A percentile compares a stretch with the other conserved stretches of the same genome.
These are phyloP conservation scores for Myriosclerotinia curreyana DNA, from an alignment of 2,329 filamentous ascomycete genomes.

Conservation along the genomic window DNA sequence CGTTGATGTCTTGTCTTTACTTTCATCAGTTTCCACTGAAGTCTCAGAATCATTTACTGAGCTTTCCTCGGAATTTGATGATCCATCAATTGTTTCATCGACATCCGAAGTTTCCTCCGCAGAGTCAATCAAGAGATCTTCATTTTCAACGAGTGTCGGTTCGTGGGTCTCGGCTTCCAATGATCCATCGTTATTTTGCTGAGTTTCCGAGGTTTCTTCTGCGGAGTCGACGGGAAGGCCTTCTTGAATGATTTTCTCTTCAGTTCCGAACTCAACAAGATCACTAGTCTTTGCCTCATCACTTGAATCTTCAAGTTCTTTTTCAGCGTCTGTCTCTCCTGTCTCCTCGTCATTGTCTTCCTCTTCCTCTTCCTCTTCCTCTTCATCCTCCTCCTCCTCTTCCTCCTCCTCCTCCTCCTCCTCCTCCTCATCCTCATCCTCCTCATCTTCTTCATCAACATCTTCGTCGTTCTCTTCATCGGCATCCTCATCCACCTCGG, in stretches of 20 bases:
- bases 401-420: slow-evolving; percentile 21
- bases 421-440: neutral
- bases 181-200: slow-evolving; percentile 16
- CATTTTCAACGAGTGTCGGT: slow-evolving; percentile 26
- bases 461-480: slow-evolving; percentile 25
- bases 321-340: slow-evolving; percentile 2
- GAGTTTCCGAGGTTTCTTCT: neutral
- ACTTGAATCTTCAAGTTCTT: neutral
- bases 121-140: slow-evolving; percentile 30
- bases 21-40: slow-evolving; percentile 2
- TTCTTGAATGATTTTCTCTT: slow-evolving; percentile 14
- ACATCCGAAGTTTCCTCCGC: slow-evolving; percentile 2
- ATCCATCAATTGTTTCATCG: slow-evolving; percentile 9
- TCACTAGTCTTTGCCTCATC: neutral
- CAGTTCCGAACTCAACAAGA: slow-evolving; percentile 7
- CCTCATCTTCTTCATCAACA: slow-evolving; percentile 22
- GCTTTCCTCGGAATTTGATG: slow-evolving; percentile 15
- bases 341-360: neutral
- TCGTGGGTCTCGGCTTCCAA: slow-evolving; percentile 29
- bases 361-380: neutral
- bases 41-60: neutral
- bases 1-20: neutral
- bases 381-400: slow-evolving; percentile 1
- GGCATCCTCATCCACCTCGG: slow-evolving; percentile 21
- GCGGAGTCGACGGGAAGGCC: neutral